Evolutionary conservation across 768 basidiomycete genomes (phyloP).

Genomic region (Fibroporia radiculosa): DNA sequence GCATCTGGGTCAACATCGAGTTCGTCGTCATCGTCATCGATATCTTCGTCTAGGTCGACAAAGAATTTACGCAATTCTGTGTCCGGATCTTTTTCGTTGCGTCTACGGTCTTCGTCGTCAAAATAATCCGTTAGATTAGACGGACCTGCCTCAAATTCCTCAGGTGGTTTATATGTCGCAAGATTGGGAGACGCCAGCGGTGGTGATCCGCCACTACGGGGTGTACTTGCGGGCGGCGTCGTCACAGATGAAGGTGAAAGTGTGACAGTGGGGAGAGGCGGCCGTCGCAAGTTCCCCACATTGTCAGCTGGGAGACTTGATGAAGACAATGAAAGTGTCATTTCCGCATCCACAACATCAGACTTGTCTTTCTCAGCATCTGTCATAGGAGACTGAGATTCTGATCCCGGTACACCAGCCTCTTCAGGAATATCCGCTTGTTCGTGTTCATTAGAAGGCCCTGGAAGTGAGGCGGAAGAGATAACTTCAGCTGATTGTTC

Average conservation of each 20-base stretch:
- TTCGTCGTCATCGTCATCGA: slow-evolving; percentile 25
- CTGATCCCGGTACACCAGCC: not conserved
- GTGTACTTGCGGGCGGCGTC: slow-evolving; percentile 1
- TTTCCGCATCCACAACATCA: not conserved
- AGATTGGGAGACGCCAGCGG: slow-evolving; percentile 28
- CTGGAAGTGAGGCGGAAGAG: not conserved
- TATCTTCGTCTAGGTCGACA: slow-evolving; percentile 15
- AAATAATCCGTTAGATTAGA: slow-evolving; percentile 13
- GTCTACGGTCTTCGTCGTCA: slow-evolving; percentile 10
- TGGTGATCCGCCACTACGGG: slow-evolving; percentile 12
- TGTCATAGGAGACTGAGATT: not conserved
- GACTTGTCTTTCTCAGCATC: not conserved
- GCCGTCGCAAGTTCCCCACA: slow-evolving; percentile 10
- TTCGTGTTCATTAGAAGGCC: not conserved
- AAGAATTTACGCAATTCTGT: slow-evolving; percentile 28
- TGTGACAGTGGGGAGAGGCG: slow-evolving; percentile 13
- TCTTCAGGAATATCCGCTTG: not conserved
- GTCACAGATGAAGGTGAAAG: slow-evolving; percentile 6
- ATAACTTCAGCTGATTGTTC: not conserved
- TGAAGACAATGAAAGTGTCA: not conserved
- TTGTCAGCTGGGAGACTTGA: not conserved
- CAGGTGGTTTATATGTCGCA: slow-evolving; percentile 32
- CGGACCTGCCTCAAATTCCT: slow-evolving; percentile 25
- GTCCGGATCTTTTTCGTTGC: slow-evolving; percentile 21
- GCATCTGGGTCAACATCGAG: slow-evolving; percentile 31